These are phyloP conservation scores for Diaporthe ilicicola DNA, from an alignment of 2,329 filamentous ascomycete genomes.

Conservation along the genomic window DNA sequence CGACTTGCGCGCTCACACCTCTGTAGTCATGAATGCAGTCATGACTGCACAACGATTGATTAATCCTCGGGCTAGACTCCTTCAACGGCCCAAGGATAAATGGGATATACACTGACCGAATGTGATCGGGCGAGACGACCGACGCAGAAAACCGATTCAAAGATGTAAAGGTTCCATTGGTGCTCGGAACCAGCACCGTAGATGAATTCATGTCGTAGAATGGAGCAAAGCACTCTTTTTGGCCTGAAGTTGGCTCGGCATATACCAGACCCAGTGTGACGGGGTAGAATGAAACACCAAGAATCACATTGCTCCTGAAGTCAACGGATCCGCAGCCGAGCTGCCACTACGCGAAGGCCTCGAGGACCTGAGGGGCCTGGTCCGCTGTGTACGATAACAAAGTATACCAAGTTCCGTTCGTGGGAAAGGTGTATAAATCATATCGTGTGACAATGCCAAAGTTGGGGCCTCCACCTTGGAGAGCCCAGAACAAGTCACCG, in stretches of 20 bases:
- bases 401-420: slow-evolving; percentile 38
- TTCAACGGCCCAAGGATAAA: too few species aligned
- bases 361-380: slow-evolving; percentile 37
- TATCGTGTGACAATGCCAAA: slow-evolving; percentile 35
- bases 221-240: too few species aligned
- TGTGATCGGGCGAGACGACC: too few species aligned
- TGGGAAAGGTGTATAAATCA: slow-evolving; percentile 36
- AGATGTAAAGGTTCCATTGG: too few species aligned
- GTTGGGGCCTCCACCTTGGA: slow-evolving; percentile 40
- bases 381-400: slow-evolving; percentile 33
- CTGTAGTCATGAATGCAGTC: slow-evolving; percentile 43
- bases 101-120: too few species aligned
- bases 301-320: slow-evolving; percentile 35
- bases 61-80: slow-evolving; percentile 30
- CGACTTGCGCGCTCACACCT: slow-evolving; percentile 32
- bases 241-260: slow-evolving; percentile 32
- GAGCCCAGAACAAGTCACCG: slow-evolving; percentile 41
- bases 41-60: slow-evolving; percentile 22
- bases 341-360: slow-evolving; percentile 41
- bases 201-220: too few species aligned
- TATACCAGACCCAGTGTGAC: slow-evolving; percentile 38
- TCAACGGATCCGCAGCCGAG: slow-evolving; percentile 35
- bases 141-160: too few species aligned
- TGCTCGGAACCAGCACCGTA: too few species aligned
- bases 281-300: slow-evolving; percentile 35